Evolutionary conservation across 129 eudicot genomes (phyloP).

Genomic region (Kitagawia praeruptora): DNA sequence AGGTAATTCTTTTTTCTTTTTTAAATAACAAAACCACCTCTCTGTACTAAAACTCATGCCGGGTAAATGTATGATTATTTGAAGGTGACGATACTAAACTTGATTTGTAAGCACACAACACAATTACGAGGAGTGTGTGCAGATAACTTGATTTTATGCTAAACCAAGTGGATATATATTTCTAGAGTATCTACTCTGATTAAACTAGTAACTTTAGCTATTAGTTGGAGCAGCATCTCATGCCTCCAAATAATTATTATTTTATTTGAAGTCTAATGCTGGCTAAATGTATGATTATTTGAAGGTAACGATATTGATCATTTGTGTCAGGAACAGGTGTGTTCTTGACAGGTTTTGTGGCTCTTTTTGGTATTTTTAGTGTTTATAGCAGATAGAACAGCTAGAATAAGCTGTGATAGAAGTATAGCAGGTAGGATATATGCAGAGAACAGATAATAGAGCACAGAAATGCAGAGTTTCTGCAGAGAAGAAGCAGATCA

Average conservation of each 20-base stretch:
- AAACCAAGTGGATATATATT: not conserved
- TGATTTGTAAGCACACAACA: not conserved
- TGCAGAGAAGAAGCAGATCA: too few species aligned
- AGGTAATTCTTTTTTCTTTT: slow-evolving; percentile 29
- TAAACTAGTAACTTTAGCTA: not conserved
- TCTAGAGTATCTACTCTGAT: not conserved
- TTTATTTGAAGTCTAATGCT: too few species aligned
- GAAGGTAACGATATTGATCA: too few species aligned
- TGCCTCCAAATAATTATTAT: not conserved
- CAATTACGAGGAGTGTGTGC: not conserved
- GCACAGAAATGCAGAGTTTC: too few species aligned
- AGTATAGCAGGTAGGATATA: too few species aligned
- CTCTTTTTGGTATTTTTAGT: too few species aligned
- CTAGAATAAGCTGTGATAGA: too few species aligned
- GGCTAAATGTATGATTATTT: too few species aligned
- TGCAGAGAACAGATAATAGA: too few species aligned
- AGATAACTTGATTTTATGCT: not conserved
- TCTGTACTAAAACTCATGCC: not conserved
- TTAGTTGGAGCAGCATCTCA: not conserved
- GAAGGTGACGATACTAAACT: not conserved
- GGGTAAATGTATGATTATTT: not conserved
- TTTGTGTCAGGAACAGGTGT: too few species aligned
- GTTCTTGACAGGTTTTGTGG: too few species aligned
- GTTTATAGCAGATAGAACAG: too few species aligned
- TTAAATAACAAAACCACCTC: not conserved